phyloP scores from a whole-genome alignment of 2,329 filamentous ascomycete genomes.

The Xylaria sp. region DNA sequence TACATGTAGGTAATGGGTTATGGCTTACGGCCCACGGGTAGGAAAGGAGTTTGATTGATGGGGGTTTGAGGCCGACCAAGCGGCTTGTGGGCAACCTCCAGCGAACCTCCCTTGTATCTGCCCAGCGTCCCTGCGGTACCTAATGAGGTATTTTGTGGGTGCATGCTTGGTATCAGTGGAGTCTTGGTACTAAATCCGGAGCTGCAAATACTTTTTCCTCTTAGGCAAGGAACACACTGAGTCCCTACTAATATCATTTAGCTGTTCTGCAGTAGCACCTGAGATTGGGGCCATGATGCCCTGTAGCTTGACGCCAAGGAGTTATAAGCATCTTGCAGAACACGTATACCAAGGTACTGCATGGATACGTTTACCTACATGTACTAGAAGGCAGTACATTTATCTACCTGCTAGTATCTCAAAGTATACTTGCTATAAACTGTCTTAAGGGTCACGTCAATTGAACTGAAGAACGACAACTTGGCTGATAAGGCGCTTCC shows the following conservation, averaged over 20 bases:
- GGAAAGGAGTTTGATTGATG: slow-evolving; percentile 34
- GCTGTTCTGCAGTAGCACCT: not conserved
- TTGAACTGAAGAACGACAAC: not conserved
- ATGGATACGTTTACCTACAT: not conserved
- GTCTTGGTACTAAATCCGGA: slow-evolving; percentile 29
- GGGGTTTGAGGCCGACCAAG: slow-evolving; percentile 37
- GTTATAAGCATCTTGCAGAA: not conserved
- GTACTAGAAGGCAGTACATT: not conserved
- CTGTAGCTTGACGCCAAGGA: slow-evolving; percentile 1
- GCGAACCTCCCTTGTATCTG: slow-evolving; percentile 21
- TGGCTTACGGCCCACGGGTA: slow-evolving; percentile 14
- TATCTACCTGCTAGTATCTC: not conserved
- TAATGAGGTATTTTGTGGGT: slow-evolving; percentile 20
- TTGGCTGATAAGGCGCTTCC: not conserved
- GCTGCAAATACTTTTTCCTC: slow-evolving; percentile 9
- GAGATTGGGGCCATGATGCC: slow-evolving; percentile 11
- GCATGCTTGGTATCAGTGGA: slow-evolving; percentile 6
- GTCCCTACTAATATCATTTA: not conserved
- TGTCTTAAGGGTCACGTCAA: not conserved
- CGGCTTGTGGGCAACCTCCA: slow-evolving; percentile 28
- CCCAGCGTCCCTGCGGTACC: slow-evolving; percentile 19
- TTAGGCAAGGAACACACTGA: slow-evolving; percentile 5
- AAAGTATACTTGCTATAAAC: not conserved
- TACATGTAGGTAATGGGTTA: not conserved
- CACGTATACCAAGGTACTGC: not conserved